phyloP scores from a whole-genome alignment of 2,329 filamentous ascomycete genomes.

The Arthroderma sp. region DNA sequence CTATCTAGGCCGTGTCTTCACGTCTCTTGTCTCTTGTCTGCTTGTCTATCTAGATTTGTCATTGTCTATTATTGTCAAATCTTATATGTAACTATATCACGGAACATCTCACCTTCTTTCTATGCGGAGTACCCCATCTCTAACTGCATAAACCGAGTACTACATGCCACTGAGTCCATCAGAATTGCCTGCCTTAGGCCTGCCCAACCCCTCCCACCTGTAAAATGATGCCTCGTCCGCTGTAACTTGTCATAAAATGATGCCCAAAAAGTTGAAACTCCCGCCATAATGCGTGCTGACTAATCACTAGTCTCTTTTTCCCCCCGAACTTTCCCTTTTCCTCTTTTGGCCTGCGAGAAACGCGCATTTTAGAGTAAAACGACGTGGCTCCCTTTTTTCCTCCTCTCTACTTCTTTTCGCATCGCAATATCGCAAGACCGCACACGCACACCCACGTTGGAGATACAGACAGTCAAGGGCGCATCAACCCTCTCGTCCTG shows the following conservation, averaged over 20 bases:
- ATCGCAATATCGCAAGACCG: neutral
- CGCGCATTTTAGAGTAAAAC: constrained; percentile 1
- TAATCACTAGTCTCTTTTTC: neutral
- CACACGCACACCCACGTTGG: neutral
- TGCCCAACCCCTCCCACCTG: neutral
- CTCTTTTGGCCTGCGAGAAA: neutral
- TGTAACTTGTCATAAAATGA: neutral
- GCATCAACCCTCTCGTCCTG: neutral
- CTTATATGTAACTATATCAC: neutral
- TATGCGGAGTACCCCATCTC: neutral
- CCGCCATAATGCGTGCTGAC: neutral
- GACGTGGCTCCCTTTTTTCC: neutral
- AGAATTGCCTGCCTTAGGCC: too few relatives aligned
- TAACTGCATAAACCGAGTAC: neutral
- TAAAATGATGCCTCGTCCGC: neutral
- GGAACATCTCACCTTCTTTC: neutral
- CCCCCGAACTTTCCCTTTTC: neutral
- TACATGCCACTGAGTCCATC: too few relatives aligned
- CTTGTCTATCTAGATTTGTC: too few relatives aligned
- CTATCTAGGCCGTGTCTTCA: neutral
- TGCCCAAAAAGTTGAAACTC: neutral
- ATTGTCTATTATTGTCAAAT: neutral
- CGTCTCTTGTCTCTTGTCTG: too few relatives aligned
- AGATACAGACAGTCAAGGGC: neutral
- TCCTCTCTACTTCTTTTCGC: neutral